Evolutionary conservation across 495 filamentous ascomycete species (phyloP).

Genomic region (Aspergillus leporis): DNA sequence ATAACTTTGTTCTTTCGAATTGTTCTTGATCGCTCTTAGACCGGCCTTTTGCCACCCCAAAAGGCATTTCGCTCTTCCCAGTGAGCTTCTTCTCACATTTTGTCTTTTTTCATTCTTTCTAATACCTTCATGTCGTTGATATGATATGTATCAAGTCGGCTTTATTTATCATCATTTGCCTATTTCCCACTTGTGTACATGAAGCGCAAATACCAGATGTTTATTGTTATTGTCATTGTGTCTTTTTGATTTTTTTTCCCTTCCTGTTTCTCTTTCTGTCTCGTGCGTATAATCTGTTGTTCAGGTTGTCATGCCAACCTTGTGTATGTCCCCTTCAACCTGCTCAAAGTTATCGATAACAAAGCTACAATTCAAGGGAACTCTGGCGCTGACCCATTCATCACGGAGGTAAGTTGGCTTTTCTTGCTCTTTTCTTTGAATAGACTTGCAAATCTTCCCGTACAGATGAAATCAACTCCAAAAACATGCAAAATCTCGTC

Average conservation of each 20-base stretch:
- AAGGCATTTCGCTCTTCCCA: constrained; percentile 7
- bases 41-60: constrained; percentile 12
- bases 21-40: constrained; percentile 25
- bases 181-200: constrained; percentile 41
- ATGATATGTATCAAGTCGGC: constrained; percentile 19
- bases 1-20: constrained; percentile 15
- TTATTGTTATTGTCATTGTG: constrained; percentile 17
- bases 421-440: constrained; percentile 21
- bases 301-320: constrained; percentile 10
- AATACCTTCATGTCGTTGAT: constrained; percentile 24
- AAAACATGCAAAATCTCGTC: no score
- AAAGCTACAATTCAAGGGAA: constrained; percentile 5
- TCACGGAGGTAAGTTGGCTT: constrained; percentile 23
- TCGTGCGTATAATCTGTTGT: constrained; percentile 25
- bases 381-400: constrained; percentile 15
- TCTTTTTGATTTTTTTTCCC: constrained; percentile 21
- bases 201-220: constrained; percentile 51
- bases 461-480: no score
- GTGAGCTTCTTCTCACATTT: neutral
- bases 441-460: no score
- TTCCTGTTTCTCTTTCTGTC: constrained; percentile 20
- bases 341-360: neutral
- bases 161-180: constrained; percentile 22
- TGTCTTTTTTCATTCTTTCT: constrained; percentile 15
- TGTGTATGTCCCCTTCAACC: constrained; percentile 5